Evolutionary conservation across 2,329 filamentous ascomycete species (phyloP).

Genomic region (Rutstroemia sydowiana): DNA sequence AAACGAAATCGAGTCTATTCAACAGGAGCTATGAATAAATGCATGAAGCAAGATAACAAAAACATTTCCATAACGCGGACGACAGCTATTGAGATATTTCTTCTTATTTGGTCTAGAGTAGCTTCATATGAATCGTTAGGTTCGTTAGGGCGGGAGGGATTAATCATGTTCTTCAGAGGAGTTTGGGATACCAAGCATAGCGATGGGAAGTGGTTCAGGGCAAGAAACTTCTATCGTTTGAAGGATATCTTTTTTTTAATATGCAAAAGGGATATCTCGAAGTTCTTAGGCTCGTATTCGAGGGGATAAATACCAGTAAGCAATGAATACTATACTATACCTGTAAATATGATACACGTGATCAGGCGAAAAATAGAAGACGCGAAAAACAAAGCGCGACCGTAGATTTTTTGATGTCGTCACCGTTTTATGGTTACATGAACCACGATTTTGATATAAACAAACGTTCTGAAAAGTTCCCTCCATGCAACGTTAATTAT

Average conservation of each 20-base stretch:
- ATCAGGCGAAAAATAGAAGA: not conserved
- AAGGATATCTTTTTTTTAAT: not conserved
- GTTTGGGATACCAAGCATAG: slow-evolving; percentile 27
- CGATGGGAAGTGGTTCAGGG: slow-evolving; percentile 17
- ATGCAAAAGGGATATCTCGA: not conserved
- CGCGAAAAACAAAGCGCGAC: not conserved
- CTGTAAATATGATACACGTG: not conserved
- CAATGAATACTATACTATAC: too few species aligned
- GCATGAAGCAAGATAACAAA: not conserved
- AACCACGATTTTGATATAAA: not conserved
- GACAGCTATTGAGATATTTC: not conserved
- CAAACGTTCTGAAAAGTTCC: too few species aligned
- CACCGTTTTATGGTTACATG: not conserved
- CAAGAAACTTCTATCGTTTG: slow-evolving; percentile 31
- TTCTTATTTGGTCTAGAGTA: slow-evolving; percentile 22
- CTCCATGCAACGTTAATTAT: slow-evolving; percentile 9
- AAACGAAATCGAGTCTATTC: slow-evolving; percentile 30
- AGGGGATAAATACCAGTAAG: too few species aligned
- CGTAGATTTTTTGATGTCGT: not conserved
- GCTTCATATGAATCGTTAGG: slow-evolving; percentile 12
- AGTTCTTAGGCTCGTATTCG: too few species aligned
- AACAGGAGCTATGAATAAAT: slow-evolving; percentile 26
- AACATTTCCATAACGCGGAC: not conserved
- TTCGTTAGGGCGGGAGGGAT: slow-evolving; percentile 9
- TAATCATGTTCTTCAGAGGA: slow-evolving; percentile 15